Evolutionary conservation across 2,329 filamentous ascomycete genomes (phyloP).

Genomic region (Colletotrichum truncatum): DNA sequence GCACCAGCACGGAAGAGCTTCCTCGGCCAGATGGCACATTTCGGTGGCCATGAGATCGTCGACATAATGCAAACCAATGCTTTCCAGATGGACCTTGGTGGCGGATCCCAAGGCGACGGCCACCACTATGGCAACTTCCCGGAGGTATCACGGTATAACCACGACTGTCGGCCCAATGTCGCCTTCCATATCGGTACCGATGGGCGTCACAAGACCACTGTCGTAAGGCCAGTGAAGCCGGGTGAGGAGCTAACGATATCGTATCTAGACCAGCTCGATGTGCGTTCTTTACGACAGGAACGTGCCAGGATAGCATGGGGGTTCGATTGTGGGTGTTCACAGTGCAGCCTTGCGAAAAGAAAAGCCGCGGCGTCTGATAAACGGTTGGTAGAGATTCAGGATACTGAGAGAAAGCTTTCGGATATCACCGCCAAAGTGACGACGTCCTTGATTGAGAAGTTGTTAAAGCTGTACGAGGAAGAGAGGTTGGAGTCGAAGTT

Average conservation of each 20-base stretch:
- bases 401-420: constrained; percentile 36
- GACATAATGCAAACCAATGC: constrained; percentile 32
- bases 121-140: constrained; percentile 32
- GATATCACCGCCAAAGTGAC: constrained; percentile 31
- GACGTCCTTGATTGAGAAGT: constrained; percentile 46
- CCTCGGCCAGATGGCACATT: constrained; percentile 27
- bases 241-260: constrained; percentile 55
- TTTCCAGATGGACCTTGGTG: constrained; percentile 32
- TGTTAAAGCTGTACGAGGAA: constrained; percentile 48
- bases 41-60: constrained; percentile 26
- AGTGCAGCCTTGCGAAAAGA: constrained; percentile 41
- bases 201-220: constrained; percentile 48
- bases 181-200: constrained; percentile 50
- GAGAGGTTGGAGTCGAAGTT: constrained; percentile 46
- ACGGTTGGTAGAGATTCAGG: constrained; percentile 44
- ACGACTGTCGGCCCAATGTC: constrained; percentile 55
- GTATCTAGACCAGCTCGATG: constrained; percentile 46
- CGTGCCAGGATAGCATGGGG: constrained; percentile 46
- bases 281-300: constrained; percentile 36
- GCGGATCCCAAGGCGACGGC: constrained; percentile 7
- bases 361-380: constrained; percentile 44
- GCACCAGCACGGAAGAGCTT: constrained; percentile 10
- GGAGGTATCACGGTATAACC: constrained; percentile 48
- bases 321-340: constrained; percentile 50
- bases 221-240: constrained; percentile 45